Percentiles rank a stretch among this genome's conserved stretches.
These are phyloP conservation scores for Neohortaea acidophila DNA, from an alignment of 495 filamentous ascomycete genomes.

Conservation along the genomic window DNA sequence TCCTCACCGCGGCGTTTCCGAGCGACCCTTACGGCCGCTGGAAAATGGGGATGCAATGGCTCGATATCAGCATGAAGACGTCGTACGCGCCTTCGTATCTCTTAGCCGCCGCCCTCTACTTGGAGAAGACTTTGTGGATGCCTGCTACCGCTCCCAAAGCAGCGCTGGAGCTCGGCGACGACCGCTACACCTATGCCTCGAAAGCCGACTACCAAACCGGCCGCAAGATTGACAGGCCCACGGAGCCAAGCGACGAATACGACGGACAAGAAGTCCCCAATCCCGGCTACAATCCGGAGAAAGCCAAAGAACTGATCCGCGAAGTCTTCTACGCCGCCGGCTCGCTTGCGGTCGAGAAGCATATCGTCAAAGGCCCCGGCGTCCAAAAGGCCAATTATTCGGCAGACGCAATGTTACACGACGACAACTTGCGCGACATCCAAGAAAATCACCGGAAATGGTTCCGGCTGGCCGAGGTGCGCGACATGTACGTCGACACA, in stretches of 20 bases:
- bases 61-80: slow-evolving; percentile 1
- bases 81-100: slow-evolving; percentile 13
- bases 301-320: slow-evolving; percentile 4
- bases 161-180: slow-evolving; percentile 1
- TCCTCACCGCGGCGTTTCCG: slow-evolving; percentile 13
- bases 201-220: slow-evolving; percentile 4
- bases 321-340: slow-evolving; percentile 10
- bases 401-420: background rate
- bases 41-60: slow-evolving; percentile 9
- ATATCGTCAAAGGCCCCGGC: background rate
- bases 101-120: background rate
- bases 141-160: slow-evolving; percentile 1
- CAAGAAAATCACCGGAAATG: slow-evolving; percentile 1
- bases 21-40: background rate
- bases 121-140: slow-evolving; percentile 1
- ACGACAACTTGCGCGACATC: background rate
- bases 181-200: slow-evolving; percentile 11
- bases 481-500: slow-evolving; percentile 3
- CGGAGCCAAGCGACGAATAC: background rate
- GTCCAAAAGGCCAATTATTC: background rate
- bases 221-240: background rate
- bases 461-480: slow-evolving; percentile 3
- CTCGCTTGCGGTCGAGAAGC: background rate
- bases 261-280: background rate
- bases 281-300: background rate